Conservation (phyloP, 495 filamentous ascomycete genomes). For the Daldinia bambusicola region DNA sequence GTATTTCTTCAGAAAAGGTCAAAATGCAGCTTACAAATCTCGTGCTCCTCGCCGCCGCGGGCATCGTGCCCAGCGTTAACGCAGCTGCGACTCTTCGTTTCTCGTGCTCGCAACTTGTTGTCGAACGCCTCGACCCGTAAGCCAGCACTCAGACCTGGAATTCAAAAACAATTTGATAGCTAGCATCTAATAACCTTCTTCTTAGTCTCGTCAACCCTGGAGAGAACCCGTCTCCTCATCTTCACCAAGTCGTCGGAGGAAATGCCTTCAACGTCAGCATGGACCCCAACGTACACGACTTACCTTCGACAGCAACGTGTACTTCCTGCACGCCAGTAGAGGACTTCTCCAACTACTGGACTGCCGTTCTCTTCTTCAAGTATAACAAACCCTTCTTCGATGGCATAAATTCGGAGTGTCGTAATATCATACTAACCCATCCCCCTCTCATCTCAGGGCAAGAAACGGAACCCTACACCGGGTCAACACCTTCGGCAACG, state of each 20-base stretch:
- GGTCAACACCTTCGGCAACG: slow-evolving; percentile 54
- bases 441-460: slow-evolving; percentile 29
- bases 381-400: slow-evolving; percentile 24
- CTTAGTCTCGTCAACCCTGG: slow-evolving; percentile 50
- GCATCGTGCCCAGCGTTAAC: slow-evolving; percentile 44
- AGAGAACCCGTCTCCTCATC: slow-evolving; percentile 46
- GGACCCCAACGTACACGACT: slow-evolving; percentile 46
- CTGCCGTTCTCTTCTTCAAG: slow-evolving; percentile 54
- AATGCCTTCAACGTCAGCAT: slow-evolving; percentile 52
- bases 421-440: slow-evolving; percentile 36
- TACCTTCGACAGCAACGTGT: slow-evolving; percentile 50
- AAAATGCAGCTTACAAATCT: slow-evolving; percentile 44
- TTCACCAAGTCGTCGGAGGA: slow-evolving; percentile 52
- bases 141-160: slow-evolving; percentile 5
- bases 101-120: slow-evolving; percentile 57
- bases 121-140: slow-evolving; percentile 58
- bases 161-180: background rate
- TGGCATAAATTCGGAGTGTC: too few relatives aligned
- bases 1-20: slow-evolving; percentile 20
- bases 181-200: slow-evolving; percentile 23
- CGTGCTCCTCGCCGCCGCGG: slow-evolving; percentile 45
- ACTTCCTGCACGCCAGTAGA: slow-evolving; percentile 49
- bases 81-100: slow-evolving; percentile 55
- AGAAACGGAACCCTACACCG: slow-evolving; percentile 56
- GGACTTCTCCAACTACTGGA: slow-evolving; percentile 57